Evolutionary conservation across 352 stramenopile genomes (phyloP).

Genomic region (Phytophthora sojae): DNA sequence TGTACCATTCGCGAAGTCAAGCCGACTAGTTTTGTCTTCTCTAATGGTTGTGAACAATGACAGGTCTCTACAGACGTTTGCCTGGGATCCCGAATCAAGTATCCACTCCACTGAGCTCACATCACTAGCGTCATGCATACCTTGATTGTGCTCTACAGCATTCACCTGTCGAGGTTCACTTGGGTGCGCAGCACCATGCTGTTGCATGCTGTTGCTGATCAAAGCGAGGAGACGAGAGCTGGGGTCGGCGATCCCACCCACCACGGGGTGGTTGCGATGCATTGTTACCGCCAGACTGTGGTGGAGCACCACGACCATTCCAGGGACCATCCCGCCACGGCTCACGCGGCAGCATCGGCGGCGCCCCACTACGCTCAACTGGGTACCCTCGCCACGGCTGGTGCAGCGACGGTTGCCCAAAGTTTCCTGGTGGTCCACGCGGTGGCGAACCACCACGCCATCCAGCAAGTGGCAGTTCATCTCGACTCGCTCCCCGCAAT

Average conservation of each 20-base stretch:
- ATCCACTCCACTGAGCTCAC: slow-evolving; percentile 14
- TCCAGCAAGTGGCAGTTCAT: background rate
- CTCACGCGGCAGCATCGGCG: background rate
- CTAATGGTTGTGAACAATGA: slow-evolving; percentile 7
- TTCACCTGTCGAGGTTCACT: slow-evolving; percentile 1
- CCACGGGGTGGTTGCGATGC: background rate
- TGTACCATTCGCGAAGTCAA: slow-evolving; percentile 20
- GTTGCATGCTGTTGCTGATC: slow-evolving; percentile 1
- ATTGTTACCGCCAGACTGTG: no score
- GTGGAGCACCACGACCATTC: background rate
- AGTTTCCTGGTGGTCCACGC: background rate
- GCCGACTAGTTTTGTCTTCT: slow-evolving; percentile 1
- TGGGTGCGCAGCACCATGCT: background rate
- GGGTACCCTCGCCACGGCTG: background rate
- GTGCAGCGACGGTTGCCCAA: background rate
- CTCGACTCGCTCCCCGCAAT: background rate
- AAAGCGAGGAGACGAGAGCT: background rate
- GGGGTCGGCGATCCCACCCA: background rate
- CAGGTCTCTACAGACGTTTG: slow-evolving; percentile 17
- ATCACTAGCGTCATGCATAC: background rate
- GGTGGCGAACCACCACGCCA: background rate
- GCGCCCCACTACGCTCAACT: background rate
- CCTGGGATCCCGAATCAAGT: slow-evolving; percentile 16
- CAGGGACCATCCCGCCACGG: background rate
- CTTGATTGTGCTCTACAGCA: slow-evolving; percentile 1